A percentile compares a stretch with the other conserved stretches of the same genome.
Evolutionary conservation across 768 basidiomycete species (phyloP).

Genomic region (Lentinula lateritia): DNA sequence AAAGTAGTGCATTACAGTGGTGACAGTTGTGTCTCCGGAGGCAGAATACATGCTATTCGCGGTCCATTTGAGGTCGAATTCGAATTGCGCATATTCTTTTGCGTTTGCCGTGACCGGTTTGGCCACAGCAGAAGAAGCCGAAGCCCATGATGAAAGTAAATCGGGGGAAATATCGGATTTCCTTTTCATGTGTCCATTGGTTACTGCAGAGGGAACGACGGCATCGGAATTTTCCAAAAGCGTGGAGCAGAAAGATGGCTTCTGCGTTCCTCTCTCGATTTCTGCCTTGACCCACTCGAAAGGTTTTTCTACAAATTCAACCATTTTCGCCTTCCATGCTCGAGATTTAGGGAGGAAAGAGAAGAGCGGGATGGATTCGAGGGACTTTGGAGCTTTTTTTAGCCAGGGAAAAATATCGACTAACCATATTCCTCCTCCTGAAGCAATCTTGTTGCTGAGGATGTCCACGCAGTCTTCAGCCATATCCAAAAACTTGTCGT

Average conservation of each 20-base stretch:
- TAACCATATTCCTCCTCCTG: conserved; percentile 43
- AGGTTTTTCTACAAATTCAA: conserved; percentile 59
- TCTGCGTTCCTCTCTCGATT: conserved; percentile 38
- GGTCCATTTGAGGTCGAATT: conserved; percentile 73
- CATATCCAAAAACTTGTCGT: conserved; percentile 32
- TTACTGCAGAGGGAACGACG: background rate
- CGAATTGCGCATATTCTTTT: conserved; percentile 35
- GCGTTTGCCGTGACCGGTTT: conserved; percentile 46
- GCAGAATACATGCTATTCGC: conserved; percentile 39
- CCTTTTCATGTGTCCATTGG: background rate
- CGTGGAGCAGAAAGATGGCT: conserved; percentile 36
- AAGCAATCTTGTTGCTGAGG: conserved; percentile 35
- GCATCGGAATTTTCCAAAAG: conserved; percentile 16
- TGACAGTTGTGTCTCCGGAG: conserved; percentile 38
- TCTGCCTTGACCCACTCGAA: conserved; percentile 52
- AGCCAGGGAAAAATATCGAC: conserved; percentile 45
- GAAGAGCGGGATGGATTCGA: conserved; percentile 58
- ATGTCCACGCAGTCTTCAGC: conserved; percentile 39
- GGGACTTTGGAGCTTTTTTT: conserved; percentile 42
- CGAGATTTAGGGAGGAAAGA: conserved; percentile 58
- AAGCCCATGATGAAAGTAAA: conserved; percentile 5
- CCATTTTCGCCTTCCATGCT: conserved; percentile 58
- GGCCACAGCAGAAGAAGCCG: conserved; percentile 38
- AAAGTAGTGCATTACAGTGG: conserved; percentile 53
- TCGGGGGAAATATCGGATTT: conserved; percentile 17